Percentiles rank a stretch among this genome's conserved stretches.
phyloP scores from a whole-genome alignment of 768 basidiomycete genomes.

The Lactarius quietus region DNA sequence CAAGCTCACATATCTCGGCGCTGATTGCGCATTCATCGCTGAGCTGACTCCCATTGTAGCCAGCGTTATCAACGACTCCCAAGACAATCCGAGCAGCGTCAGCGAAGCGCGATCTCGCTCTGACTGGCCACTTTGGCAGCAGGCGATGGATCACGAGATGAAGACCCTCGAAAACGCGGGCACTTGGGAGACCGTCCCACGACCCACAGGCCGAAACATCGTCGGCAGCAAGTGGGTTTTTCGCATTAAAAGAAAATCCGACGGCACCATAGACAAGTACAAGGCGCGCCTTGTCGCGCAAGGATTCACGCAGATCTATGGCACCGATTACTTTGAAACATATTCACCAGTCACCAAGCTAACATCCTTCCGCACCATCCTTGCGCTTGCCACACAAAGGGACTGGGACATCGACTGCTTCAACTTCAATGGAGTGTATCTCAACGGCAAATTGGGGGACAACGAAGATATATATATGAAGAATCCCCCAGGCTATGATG shows the following conservation, averaged over 20 bases:
- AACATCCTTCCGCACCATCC: constrained; percentile 28
- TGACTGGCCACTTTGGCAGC: constrained; percentile 31
- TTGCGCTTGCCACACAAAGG: constrained; percentile 26
- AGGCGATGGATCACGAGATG: constrained; percentile 28
- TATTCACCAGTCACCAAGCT: constrained; percentile 35
- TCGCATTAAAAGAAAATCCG: no score
- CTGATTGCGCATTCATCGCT: no score
- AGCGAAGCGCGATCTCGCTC: constrained; percentile 29
- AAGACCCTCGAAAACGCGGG: constrained; percentile 25
- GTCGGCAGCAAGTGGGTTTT: constrained; percentile 25
- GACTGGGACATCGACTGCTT: constrained; percentile 34
- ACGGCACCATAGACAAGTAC: no score
- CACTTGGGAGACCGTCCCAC: constrained; percentile 33
- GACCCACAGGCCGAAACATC: constrained; percentile 22
- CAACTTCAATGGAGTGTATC: constrained; percentile 36
- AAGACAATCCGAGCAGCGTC: background rate
- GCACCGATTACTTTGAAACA: constrained; percentile 30
- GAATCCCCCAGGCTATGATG: constrained; percentile 20
- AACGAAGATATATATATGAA: background rate
- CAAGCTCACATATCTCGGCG: no score
- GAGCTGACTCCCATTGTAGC: background rate
- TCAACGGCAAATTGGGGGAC: constrained; percentile 2
- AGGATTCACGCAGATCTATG: constrained; percentile 24
- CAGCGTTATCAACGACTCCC: background rate
- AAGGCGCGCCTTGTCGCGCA: no score